Conservation (phyloP, 768 basidiomycete genomes). For the Russula abietina region DNA sequence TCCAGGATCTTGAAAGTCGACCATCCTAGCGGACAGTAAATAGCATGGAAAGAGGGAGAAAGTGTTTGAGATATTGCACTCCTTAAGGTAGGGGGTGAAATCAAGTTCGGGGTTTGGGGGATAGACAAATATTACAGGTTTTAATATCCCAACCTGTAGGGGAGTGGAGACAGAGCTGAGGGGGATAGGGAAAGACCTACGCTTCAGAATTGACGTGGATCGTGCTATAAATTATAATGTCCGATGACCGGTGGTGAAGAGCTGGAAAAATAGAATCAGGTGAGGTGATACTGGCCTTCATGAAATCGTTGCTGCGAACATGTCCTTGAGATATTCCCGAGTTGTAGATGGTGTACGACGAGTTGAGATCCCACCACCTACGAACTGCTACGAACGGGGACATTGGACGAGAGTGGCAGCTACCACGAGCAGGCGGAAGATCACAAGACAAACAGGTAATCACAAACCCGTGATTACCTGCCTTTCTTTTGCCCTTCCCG, state of each 20-base stretch:
- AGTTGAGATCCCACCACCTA: neutral
- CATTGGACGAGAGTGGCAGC: too few relatives aligned
- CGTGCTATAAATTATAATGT: neutral
- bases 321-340: neutral
- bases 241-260: neutral
- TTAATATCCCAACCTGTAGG: neutral
- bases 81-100: too few relatives aligned
- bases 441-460: neutral
- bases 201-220: neutral
- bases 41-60: neutral
- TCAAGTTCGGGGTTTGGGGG: neutral
- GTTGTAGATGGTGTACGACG: neutral
- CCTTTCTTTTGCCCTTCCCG: too few relatives aligned
- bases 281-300: neutral
- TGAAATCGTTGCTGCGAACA: too few relatives aligned
- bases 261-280: neutral
- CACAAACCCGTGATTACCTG: too few relatives aligned
- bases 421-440: neutral
- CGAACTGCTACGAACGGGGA: neutral
- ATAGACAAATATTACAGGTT: too few relatives aligned
- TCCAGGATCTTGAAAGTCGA: neutral
- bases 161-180: too few relatives aligned
- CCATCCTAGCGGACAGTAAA: neutral
- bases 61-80: too few relatives aligned
- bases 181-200: neutral